Evolutionary conservation across 495 filamentous ascomycete species (phyloP), one percentile per base, ranked within the genome.

Genomic region (Jackrogersella multiformis): DNA sequence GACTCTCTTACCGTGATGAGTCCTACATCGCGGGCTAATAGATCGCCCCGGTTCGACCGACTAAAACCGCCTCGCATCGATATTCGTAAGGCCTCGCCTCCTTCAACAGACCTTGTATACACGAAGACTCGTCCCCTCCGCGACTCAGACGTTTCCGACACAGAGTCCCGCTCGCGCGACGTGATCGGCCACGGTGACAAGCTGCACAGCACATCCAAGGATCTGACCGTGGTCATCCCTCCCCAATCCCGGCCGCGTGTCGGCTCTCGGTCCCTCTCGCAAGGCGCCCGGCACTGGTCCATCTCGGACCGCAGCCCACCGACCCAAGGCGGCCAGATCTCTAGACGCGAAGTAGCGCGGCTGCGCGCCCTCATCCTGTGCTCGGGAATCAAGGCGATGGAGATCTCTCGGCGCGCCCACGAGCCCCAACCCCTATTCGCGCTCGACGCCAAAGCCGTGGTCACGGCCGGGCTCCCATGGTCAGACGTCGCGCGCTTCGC

Each of bases 321-420:
- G 13, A 74, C 67, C 18, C 77, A 73, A 28, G 76, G 59, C 42
- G 72, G 70, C 32, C 78, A 74, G 45, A 66, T 86, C 42, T 84
- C 82, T 6, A 87, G 86, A 62, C 83, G 85, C 10, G 93, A 97
- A 68, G 84, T 95, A 16, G 91, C 90, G 51, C 87, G 92, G 38
- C 84, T 90, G 2, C 82, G 86, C 55, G 85, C 92, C 1, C 81
- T 96, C 0, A 84, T 96, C 24, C 81, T 97, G 30, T 91, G 89
- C 60, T 90, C 92, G 0, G 93, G 93, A 42, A 88, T 96, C 73
- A 94, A 94, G 76, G 93, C 93, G 0, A 85, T 87, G 62, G 91
- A 93, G 70, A 90, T 97, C 58, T 80, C 82, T 36, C 85, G 88
- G 9, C 84, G 89, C 45, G 88, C 89, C 15, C 79, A 88, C 36